phyloP scores from a whole-genome alignment of 768 basidiomycete genomes.

The Calocera viscosa region DNA sequence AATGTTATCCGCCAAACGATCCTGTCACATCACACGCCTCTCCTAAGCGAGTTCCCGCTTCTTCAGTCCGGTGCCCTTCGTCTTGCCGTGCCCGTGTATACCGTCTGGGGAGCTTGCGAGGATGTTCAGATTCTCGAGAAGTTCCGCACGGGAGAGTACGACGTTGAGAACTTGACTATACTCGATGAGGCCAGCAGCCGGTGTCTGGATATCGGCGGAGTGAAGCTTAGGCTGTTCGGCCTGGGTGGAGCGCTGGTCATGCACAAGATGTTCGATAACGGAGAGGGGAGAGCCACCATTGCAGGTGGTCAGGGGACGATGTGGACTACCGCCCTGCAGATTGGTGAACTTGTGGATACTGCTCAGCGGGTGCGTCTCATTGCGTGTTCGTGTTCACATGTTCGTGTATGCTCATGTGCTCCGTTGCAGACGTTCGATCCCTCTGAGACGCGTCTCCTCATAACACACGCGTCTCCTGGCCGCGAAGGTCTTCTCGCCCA shows the following conservation, averaged over 20 bases:
- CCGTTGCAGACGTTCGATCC: conserved; percentile 52
- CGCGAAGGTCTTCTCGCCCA: conserved; percentile 87
- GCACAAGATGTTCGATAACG: conserved; percentile 91
- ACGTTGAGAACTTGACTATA: conserved; percentile 80
- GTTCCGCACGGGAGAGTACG: conserved; percentile 69
- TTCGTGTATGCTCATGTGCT: neutral
- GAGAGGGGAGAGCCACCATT: conserved; percentile 90
- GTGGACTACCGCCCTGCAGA: conserved; percentile 96
- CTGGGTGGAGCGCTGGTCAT: conserved; percentile 89
- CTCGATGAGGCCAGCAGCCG: conserved; percentile 94
- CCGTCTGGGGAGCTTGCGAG: conserved; percentile 95
- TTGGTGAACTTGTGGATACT: conserved; percentile 95
- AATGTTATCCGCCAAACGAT: conserved; percentile 58
- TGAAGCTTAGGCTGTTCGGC: conserved; percentile 88
- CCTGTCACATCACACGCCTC: conserved; percentile 41
- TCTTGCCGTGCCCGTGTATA: conserved; percentile 85
- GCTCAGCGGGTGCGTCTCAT: conserved; percentile 64
- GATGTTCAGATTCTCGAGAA: conserved; percentile 89
- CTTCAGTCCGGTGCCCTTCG: conserved; percentile 83
- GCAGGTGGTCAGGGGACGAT: conserved; percentile 96
- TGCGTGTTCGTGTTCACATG: neutral
- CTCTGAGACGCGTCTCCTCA: conserved; percentile 83
- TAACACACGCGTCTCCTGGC: conserved; percentile 86
- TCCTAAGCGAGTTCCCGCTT: conserved; percentile 87
- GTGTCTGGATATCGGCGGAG: conserved; percentile 78